Conservation (phyloP, 2,329 filamentous ascomycete genomes). For the Geoglossum cookeanum region DNA sequence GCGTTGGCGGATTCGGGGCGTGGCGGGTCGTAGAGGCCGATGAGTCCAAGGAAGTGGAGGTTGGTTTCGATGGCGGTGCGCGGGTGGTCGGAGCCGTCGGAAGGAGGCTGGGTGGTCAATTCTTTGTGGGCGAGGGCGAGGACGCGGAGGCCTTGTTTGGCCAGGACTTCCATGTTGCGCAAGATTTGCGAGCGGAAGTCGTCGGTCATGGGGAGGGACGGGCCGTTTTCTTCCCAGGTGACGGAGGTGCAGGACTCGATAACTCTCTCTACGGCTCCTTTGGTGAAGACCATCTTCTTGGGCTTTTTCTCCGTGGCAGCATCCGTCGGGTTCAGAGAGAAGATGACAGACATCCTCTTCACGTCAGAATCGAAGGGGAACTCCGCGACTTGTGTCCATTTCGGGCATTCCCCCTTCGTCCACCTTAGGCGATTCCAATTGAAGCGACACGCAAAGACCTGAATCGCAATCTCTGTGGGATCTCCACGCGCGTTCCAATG, state of each 20-base stretch:
- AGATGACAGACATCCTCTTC: conserved; percentile 61
- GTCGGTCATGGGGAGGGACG: conserved; percentile 14
- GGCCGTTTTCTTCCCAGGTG: conserved; percentile 21
- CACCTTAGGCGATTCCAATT: conserved; percentile 37
- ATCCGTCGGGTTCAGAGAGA: conserved; percentile 31
- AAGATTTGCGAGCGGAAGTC: conserved; percentile 28
- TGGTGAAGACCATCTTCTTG: conserved; percentile 36
- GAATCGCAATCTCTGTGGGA: conserved; percentile 55
- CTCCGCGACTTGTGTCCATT: conserved; percentile 42
- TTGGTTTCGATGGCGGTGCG: conserved; percentile 46
- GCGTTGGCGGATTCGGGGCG: conserved; percentile 59
- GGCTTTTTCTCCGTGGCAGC: conserved; percentile 29
- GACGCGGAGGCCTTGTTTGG: conserved; percentile 47
- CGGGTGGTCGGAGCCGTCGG: conserved; percentile 19
- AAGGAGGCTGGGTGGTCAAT: not conserved
- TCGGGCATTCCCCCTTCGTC: conserved; percentile 28
- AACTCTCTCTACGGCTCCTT: conserved; percentile 51
- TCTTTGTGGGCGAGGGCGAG: conserved; percentile 40
- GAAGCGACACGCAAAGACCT: conserved; percentile 54
- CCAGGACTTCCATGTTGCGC: conserved; percentile 49
- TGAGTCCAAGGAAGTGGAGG: conserved; percentile 60
- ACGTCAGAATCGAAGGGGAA: conserved; percentile 57
- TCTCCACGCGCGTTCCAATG: conserved; percentile 46
- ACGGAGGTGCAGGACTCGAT: conserved; percentile 40
- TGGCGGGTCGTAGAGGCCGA: conserved; percentile 73